Percentiles rank a stretch among this genome's conserved stretches.
phyloP scores from a whole-genome alignment of 139 green algal species.

The Haematococcus lacustris region DNA sequence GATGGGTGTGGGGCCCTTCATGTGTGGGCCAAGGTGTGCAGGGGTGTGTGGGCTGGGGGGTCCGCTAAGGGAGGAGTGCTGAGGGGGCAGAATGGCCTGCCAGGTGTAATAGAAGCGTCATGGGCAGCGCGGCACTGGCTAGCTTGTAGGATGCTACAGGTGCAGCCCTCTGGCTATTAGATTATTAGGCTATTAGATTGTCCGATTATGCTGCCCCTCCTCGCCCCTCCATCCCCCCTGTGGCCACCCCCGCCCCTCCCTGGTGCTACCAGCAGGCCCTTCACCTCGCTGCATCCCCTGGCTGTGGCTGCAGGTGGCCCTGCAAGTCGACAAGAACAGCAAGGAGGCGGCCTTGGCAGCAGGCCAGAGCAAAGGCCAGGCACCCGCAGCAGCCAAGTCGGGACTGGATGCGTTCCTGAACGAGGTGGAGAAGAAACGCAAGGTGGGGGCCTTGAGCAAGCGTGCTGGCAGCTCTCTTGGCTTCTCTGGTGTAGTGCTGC shows the following conservation, averaged over 20 bases:
- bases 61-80: too few species aligned
- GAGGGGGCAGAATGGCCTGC: too few species aligned
- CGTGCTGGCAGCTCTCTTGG: neutral
- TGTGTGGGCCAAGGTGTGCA: neutral
- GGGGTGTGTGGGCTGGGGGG: neutral
- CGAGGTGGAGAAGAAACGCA: slow-evolving; percentile 54
- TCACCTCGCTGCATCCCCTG: too few species aligned
- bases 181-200: too few species aligned
- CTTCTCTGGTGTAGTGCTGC: too few species aligned
- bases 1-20: neutral
- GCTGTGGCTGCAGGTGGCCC: slow-evolving; percentile 24
- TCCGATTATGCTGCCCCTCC: too few species aligned
- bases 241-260: neutral
- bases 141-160: too few species aligned
- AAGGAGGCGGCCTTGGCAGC: slow-evolving; percentile 51
- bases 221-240: too few species aligned
- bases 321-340: slow-evolving; percentile 47
- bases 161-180: too few species aligned
- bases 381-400: neutral
- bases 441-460: slow-evolving; percentile 21
- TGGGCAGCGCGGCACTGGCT: too few species aligned
- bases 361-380: slow-evolving; percentile 23
- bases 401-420: slow-evolving; percentile 51
- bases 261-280: too few species aligned
- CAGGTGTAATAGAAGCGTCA: too few species aligned